phyloP scores from a whole-genome alignment of 2,329 filamentous ascomycete species.

The Claviceps cyperi region DNA sequence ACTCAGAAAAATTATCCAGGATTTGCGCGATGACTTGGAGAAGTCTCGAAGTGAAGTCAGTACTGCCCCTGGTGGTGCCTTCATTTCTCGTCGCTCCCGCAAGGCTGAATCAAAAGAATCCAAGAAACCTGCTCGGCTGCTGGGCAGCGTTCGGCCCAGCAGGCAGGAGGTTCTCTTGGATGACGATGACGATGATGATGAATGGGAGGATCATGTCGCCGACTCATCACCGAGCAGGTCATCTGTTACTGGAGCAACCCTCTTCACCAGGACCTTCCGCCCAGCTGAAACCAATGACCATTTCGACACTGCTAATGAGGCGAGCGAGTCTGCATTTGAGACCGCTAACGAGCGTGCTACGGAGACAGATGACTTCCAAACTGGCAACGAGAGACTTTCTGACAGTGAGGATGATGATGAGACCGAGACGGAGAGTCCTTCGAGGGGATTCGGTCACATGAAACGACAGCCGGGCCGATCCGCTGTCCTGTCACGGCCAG shows the following conservation, averaged over 20 bases:
- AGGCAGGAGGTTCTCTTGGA: conserved; percentile 66
- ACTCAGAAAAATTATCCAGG: conserved; percentile 85
- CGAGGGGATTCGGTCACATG: conserved; percentile 28
- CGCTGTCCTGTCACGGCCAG: conserved; percentile 23
- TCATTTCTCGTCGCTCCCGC: conserved; percentile 44
- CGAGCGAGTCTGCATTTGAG: conserved; percentile 49
- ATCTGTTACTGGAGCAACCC: conserved; percentile 10
- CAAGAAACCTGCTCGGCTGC: conserved; percentile 65
- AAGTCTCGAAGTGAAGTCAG: conserved; percentile 43
- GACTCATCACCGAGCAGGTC: conserved; percentile 15
- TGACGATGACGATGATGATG: conserved; percentile 67
- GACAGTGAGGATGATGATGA: conserved; percentile 73
- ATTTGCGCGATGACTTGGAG: conserved; percentile 83
- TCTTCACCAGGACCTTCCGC: conserved; percentile 5
- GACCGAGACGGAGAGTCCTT: conserved; percentile 70
- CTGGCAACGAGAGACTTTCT: conserved; percentile 64
- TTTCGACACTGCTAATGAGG: conserved; percentile 74
- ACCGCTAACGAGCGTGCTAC: conserved; percentile 67
- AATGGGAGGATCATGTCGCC: conserved; percentile 69
- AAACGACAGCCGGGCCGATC: conserved; percentile 28
- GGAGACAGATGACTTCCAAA: conserved; percentile 91
- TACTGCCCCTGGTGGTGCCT: conserved; percentile 21
- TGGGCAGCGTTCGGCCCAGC: conserved; percentile 61
- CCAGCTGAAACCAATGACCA: conserved; percentile 45
- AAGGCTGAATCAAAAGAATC: conserved; percentile 52